Conservation (phyloP, 257 asterid genomes). For the Coffea eugenioides region DNA sequence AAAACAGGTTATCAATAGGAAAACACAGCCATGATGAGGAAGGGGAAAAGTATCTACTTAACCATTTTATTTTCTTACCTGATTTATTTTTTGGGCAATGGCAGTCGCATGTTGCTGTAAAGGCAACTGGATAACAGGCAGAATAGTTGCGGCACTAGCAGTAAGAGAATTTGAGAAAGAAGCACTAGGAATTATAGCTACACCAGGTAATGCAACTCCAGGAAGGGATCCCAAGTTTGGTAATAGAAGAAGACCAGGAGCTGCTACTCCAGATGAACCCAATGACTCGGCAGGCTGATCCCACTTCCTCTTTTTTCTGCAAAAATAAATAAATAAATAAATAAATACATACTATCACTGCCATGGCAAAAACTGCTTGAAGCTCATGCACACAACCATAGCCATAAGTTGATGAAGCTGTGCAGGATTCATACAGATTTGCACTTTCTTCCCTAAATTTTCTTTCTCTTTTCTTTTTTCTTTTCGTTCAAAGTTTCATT, state of each 20-base stretch:
- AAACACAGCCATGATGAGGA: not conserved
- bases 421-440: no score
- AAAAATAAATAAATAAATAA: constrained; percentile 1
- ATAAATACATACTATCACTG: not conserved
- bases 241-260: constrained; percentile 55
- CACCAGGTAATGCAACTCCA: constrained; percentile 42
- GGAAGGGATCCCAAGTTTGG: constrained; percentile 52
- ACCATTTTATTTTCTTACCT: constrained; percentile 33
- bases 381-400: not conserved
- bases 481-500: not conserved
- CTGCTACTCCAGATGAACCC: constrained; percentile 51
- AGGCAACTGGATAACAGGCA: constrained; percentile 46
- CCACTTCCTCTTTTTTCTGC: constrained; percentile 92
- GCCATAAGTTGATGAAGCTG: not conserved
- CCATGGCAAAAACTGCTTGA: constrained; percentile 3
- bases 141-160: constrained; percentile 31
- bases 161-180: constrained; percentile 48
- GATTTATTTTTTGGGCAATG: constrained; percentile 65
- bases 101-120: constrained; percentile 78
- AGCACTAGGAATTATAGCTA: constrained; percentile 43
- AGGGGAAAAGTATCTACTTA: constrained; percentile 11
- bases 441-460: not conserved
- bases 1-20: not conserved
- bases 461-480: not conserved
- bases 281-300: constrained; percentile 88